Evolutionary conservation across 2,329 filamentous ascomycete species (phyloP).

Genomic region (Colletotrichum eremochloae): DNA sequence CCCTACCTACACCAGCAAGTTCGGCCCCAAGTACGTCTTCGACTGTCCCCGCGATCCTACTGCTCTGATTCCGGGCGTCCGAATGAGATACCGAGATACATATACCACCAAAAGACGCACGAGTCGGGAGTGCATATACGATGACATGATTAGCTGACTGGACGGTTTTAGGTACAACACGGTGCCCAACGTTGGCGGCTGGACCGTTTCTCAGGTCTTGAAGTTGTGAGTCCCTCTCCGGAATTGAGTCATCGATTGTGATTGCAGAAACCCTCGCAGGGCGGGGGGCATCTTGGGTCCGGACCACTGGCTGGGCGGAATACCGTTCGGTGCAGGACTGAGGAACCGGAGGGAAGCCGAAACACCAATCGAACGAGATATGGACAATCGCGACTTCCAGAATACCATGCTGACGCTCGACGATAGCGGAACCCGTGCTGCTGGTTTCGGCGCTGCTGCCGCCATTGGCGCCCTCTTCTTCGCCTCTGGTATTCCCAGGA

Average conservation of each 20-base stretch:
- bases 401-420: background rate
- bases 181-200: constrained; percentile 68
- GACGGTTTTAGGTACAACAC: constrained; percentile 66
- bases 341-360: background rate
- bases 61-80: background rate
- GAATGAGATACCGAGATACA: background rate
- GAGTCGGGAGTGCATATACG: background rate
- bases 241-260: background rate
- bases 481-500: constrained; percentile 72
- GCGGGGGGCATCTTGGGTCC: no score
- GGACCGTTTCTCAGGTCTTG: constrained; percentile 61
- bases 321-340: background rate
- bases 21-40: constrained; percentile 72
- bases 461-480: constrained; percentile 71
- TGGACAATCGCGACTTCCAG: background rate
- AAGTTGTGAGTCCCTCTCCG: constrained; percentile 63
- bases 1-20: constrained; percentile 60
- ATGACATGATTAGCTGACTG: constrained; percentile 47
- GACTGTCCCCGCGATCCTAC: background rate
- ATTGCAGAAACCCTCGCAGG: background rate
- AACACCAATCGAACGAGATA: background rate
- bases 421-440: constrained; percentile 64
- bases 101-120: background rate
- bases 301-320: background rate
- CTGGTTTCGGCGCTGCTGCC: constrained; percentile 69